Percentiles rank a stretch among this genome's conserved stretches.
Evolutionary conservation across 2,329 filamentous ascomycete species (phyloP).

Genomic region (Exophiala aquamarina): DNA sequence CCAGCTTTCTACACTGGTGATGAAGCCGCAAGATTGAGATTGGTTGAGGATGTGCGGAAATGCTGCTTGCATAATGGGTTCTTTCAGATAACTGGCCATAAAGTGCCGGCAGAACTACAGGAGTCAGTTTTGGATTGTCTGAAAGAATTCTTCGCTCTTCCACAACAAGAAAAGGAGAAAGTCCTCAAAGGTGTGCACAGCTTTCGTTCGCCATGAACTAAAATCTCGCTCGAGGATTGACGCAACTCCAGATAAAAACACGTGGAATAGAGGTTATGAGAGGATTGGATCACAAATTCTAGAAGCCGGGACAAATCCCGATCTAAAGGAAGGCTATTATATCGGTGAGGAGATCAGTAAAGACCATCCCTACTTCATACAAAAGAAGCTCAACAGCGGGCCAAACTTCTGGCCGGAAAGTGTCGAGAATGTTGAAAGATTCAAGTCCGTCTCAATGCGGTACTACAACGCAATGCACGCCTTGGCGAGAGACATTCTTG

Average conservation of each 20-base stretch:
- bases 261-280: slow-evolving; percentile 30
- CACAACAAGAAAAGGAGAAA: slow-evolving; percentile 42
- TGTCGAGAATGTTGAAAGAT: slow-evolving; percentile 4
- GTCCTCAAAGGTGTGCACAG: slow-evolving; percentile 33
- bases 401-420: slow-evolving; percentile 21
- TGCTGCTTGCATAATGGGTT: slow-evolving; percentile 52
- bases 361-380: slow-evolving; percentile 23
- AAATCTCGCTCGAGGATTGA: no score
- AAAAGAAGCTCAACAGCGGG: slow-evolving; percentile 28
- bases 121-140: slow-evolving; percentile 42
- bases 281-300: slow-evolving; percentile 30
- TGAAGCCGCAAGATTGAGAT: slow-evolving; percentile 29
- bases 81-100: slow-evolving; percentile 54
- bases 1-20: slow-evolving; percentile 34
- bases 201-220: no score
- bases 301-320: slow-evolving; percentile 25
- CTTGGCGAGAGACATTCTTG: slow-evolving; percentile 25
- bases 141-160: slow-evolving; percentile 50
- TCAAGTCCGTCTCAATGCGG: slow-evolving; percentile 9
- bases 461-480: slow-evolving; percentile 22
- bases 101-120: slow-evolving; percentile 43
- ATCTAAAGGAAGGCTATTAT: slow-evolving; percentile 32
- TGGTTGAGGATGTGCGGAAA: slow-evolving; percentile 38
- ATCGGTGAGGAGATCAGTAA: slow-evolving; percentile 23
- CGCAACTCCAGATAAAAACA: slow-evolving; percentile 34